Conservation (phyloP, 441 rosid genomes). For the Euphorbia neoarborescens region DNA sequence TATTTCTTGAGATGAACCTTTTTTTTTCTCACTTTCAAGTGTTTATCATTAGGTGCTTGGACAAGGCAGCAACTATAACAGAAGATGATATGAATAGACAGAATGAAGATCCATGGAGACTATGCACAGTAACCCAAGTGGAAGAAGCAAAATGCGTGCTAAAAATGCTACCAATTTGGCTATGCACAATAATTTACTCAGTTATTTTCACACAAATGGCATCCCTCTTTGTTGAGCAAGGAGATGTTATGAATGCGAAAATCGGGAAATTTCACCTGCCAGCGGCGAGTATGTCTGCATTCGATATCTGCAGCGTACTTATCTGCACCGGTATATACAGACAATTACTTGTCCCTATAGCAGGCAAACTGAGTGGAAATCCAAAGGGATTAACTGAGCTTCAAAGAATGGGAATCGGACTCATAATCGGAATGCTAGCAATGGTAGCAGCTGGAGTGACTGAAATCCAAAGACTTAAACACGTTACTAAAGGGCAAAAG, state of each 20-base stretch:
- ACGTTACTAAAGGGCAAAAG: conserved; percentile 38
- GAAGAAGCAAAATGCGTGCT: conserved; percentile 85
- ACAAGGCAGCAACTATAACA: conserved; percentile 82
- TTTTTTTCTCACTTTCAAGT: neutral
- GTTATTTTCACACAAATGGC: conserved; percentile 94
- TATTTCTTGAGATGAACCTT: neutral
- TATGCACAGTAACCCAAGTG: conserved; percentile 86
- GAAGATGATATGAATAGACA: conserved; percentile 32
- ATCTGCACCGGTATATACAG: conserved; percentile 65
- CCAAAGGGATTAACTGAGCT: conserved; percentile 62
- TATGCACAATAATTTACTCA: conserved; percentile 83
- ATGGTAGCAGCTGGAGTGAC: conserved; percentile 78
- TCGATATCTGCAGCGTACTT: conserved; percentile 71
- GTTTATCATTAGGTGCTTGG: conserved; percentile 43
- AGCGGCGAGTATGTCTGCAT: conserved; percentile 91
- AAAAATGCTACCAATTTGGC: conserved; percentile 77
- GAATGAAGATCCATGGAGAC: conserved; percentile 45
- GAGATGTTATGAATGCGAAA: conserved; percentile 59
- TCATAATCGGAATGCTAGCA: conserved; percentile 63
- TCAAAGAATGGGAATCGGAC: conserved; percentile 79
- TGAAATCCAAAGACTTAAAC: conserved; percentile 50
- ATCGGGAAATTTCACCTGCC: conserved; percentile 57
- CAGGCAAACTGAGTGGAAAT: conserved; percentile 40
- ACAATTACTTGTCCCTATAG: conserved; percentile 47
- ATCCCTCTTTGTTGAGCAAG: conserved; percentile 84